Evolutionary conservation across 495 filamentous ascomycete genomes (phyloP), one percentile per base, ranked within the genome.

Genomic region (Podospora pseudoanserina): DNA sequence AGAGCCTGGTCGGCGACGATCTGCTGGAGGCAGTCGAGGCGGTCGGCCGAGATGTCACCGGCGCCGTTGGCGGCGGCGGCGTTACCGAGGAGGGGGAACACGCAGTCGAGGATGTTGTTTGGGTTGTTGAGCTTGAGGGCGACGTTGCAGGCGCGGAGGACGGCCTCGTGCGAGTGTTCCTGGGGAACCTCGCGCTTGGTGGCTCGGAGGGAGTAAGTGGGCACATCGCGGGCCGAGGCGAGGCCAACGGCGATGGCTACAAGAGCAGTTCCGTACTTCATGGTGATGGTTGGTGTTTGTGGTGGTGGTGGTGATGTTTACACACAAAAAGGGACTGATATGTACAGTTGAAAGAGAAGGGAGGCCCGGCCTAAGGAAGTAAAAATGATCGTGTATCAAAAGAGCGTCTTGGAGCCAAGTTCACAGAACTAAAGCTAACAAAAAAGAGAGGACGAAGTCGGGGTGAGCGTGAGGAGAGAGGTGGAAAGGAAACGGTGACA

Each of bases 1-100:
- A 90, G 89, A 70, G 88, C 88, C 75, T 88, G 87, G 78, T 90
- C 88, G 63, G 88, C 88, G 26, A 85, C 83, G 62, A 85, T 86
- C 76, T 89, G 87, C 74, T 90, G 86, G 23, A 90, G 82, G 73
- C 88, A 90, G 78, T 89, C 86, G 56, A 84, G 68, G 71, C 89
- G 84, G 26, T 79, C 73, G 68, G 27, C 61, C 4, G 61, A 4
- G 18, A 90, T 86, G 34, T 78, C 76, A 28, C 87, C 87, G 26
- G 85, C 85, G 20, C 87, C 88, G 6, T 73, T 68, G 23, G 81
- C 80, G 19, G 84, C 88, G n/a, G 88, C 87, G 5, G 78, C 80
- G 70, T 87, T 84, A 67, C 88, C 88, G 27, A 90, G 82, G 7
- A 90, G 86, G 65, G 82, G 86, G 71, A 91, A 91, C 69, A 90